Evolutionary conservation across 2,329 filamentous ascomycete genomes (phyloP), one percentile per base, ranked within the genome.

Genomic region (Ciborinia camelliae): DNA sequence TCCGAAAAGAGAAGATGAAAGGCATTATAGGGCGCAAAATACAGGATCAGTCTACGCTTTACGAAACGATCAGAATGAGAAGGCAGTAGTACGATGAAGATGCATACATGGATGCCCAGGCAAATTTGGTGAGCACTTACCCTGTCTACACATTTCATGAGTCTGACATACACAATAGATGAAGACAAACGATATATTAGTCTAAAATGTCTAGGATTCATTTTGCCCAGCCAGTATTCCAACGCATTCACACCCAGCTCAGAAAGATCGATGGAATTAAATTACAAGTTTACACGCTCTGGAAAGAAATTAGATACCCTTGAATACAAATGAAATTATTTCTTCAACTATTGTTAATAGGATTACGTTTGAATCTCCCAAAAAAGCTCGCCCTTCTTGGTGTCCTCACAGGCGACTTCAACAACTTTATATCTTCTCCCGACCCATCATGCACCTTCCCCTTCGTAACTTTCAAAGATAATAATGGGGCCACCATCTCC

Each of bases 381-480:
- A 74, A 62, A 66, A 73, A 73, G 37, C 70, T 63, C 68, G 37
- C 63, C 64, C 62, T 68, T 68, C 3, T 35, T n/a, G 54, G 20
- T 58, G 54, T 47, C 14, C 28, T 35, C 54, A 9, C 54, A 2
- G 18, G 28, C 41, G 54, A 58, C 28, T 47, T 47, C 12, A 15
- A 4, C 12, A 15, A 4, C 54, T 35, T 47, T 30, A 32, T 23
- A 20, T 32, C 54, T 30, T 58, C 41, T 2, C 20, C 41, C 7
- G 12, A 10, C 41, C 50, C 50, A 14, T 71, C 71, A 18, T 55
- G 14, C n/a, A 35, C 35, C 53, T 70, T 73, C 32, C 70, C 70
- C 47, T 80, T 73, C 62, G 76, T 77, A 4, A 77, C 76, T 71
- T 77, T 79, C 62, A 86, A 71, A 20, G 77, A 78, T 80, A 82